Base-by-base conservation (phyloP, 78 protist genomes). In the Polysphondylium violaceum region DNA sequence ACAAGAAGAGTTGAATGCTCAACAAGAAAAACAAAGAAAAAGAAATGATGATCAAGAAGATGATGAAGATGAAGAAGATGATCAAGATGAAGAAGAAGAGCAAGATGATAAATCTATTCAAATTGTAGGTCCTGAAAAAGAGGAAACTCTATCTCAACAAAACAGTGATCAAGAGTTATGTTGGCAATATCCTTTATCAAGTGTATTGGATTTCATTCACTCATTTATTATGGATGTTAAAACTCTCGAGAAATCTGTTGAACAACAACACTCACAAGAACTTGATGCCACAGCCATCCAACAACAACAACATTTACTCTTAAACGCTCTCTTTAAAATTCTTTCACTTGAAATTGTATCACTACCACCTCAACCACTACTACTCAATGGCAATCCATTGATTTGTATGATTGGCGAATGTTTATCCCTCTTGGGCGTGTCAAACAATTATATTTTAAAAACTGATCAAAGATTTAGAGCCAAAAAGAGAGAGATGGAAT, bases 171-270 rank as follows among this genome's bases (percentile, higher is more conserved):
- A 55, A 6, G 91, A 83, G 55, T 41, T 61, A 12, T 55, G 58
- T 58, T 83, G 91, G 91, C 58, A 69, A 29, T 83, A 83, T n/a
- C 91, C 91, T 43, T 33, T 83, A 23, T 55, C 91, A 21, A 55
- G 71, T 65, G 69, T 83, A 11, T 33, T 83, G n/a, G 68, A 67
- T 16, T 83, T 83, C 53, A 21, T 83, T 41, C 36, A 55, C 14
- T 27, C 38, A 4, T 83, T 83, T 43, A 47, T 61, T 25, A 8
- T 53, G 7, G 91, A 83, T 38, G 38, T 83, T 2, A 83, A 83
- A 7, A 67, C 71, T 44, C 85, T 58, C 21, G 56, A 50, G 27
- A 31, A 31, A 1, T 16, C 25, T 31, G 29, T 27, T 40, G 76
- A 68, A 38, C 55, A 65, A 23, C 73, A 44, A 65, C 33, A 65